Percentiles rank a stretch among this genome's conserved stretches.
Conservation (phyloP, 2,329 filamentous ascomycete species). For the Verticillium dahliae region DNA sequence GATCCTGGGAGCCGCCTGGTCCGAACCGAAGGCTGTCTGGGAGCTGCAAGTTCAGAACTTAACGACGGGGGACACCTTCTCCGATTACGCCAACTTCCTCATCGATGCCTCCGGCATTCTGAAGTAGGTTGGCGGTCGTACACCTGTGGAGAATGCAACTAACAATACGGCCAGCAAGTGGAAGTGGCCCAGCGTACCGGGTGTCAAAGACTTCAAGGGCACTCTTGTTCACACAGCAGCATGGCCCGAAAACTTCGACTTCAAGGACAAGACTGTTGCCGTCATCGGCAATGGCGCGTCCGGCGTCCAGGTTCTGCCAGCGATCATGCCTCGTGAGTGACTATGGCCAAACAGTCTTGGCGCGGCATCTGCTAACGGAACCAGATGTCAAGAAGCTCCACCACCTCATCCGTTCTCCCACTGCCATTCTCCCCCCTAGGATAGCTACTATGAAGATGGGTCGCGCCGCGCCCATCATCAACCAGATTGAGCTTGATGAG, state of each 20-base stretch:
- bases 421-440: conserved; percentile 33
- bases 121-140: conserved; percentile 31
- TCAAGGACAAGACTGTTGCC: conserved; percentile 42
- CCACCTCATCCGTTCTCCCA: conserved; percentile 34
- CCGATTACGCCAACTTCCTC: conserved; percentile 39
- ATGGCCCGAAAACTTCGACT: conserved; percentile 44
- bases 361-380: conserved; percentile 3
- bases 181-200: conserved; percentile 44
- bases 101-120: conserved; percentile 44
- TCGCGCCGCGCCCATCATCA: conserved; percentile 20
- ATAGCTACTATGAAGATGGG: conserved; percentile 24
- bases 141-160: conserved; percentile 3
- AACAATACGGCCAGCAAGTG: conserved; percentile 31
- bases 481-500: conserved; percentile 16
- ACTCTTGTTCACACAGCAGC: conserved; percentile 44
- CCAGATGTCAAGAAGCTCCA: conserved; percentile 30
- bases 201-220: conserved; percentile 38
- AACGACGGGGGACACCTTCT: conserved; percentile 29
- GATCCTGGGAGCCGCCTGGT: conserved; percentile 36
- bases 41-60: conserved; percentile 31
- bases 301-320: conserved; percentile 45
- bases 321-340: conserved; percentile 29
- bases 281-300: conserved; percentile 53
- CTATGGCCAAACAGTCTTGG: neutral
- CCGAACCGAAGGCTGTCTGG: conserved; percentile 35